Evolutionary conservation across 345 rosid species (phyloP).

Genomic region (Pugionium dolabratum): DNA sequence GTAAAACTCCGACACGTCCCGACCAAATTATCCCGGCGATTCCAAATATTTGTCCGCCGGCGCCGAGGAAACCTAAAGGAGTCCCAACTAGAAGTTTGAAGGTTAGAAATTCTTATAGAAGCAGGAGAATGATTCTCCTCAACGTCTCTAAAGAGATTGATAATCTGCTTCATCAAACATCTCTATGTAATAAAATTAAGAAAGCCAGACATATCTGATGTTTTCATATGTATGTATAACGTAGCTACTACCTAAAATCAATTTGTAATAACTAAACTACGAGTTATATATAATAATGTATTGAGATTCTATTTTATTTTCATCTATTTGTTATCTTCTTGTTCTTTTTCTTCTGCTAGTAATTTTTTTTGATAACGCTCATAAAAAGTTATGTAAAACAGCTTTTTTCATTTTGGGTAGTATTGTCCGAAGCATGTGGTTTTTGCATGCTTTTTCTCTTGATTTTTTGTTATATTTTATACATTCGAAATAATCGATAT

Average conservation of each 20-base stretch:
- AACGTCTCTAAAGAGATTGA: conserved; percentile 70
- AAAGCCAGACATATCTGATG: conserved; percentile 45
- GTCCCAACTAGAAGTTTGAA: conserved; percentile 40
- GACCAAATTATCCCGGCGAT: conserved; percentile 49
- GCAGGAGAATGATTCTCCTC: conserved; percentile 43
- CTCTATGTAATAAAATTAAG: conserved; percentile 53
- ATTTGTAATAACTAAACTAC: conserved; percentile 21
- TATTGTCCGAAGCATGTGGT: not conserved
- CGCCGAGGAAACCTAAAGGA: conserved; percentile 79
- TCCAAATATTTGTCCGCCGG: conserved; percentile 61
- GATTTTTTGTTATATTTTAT: not conserved
- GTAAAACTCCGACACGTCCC: conserved; percentile 61
- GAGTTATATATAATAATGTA: conserved; percentile 10
- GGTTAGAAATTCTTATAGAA: conserved; percentile 29
- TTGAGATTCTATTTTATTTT: not conserved
- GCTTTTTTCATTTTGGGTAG: not conserved
- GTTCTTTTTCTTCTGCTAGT: not conserved
- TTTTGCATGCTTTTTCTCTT: conserved; percentile 26
- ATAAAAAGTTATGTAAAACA: too few species aligned
- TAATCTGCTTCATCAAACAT: conserved; percentile 47
- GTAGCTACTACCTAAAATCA: conserved; percentile 22
- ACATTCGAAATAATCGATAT: conserved; percentile 19
- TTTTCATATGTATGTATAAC: conserved; percentile 25
- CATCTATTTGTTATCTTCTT: not conserved
- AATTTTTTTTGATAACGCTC: not conserved